Evolutionary conservation across 1,284 basidiomycete species (phyloP), one percentile per base, ranked within the genome.

Genomic region (Trichosporon sp.): DNA sequence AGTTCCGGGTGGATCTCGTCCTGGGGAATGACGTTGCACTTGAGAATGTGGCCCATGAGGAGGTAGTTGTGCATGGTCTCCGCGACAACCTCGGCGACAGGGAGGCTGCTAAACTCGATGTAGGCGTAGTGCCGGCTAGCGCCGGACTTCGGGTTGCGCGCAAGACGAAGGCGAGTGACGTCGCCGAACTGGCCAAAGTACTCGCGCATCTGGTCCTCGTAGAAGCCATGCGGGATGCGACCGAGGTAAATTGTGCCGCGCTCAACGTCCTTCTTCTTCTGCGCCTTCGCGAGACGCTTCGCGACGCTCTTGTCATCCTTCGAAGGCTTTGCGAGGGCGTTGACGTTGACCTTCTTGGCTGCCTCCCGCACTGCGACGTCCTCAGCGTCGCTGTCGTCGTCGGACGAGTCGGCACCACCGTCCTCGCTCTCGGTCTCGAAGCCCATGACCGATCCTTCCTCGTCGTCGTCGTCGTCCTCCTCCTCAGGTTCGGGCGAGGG

Each of bases 41-140:
- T 87, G 57, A 99, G 84, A 69, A 99, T 88, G 73, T 96, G 92
- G 3, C 95, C 95, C 84, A 91, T 87, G 70, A 99, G 84, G 31
- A 99, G 86, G 80, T 98, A 99, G 82, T 98, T 98, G 85, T 99
- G 87, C 95, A 99, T 98, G 54, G 96, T 99, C 75, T 99, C 96
- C 6, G 91, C 89, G 10, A 98, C 96, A 68, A 99, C 97, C 75
- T 92, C 82, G 0, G 95, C 95, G 49, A 99, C 95, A 1, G 90
- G 86, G 14, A 86, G 84, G 36, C 92, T 93, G 64, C 89, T 87
- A 78, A 99, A 96, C 81, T 99, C 95, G 74, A 99, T 85, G 82
- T 97, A 99, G 2, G 87, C 95, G 79, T 97, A 99, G 81, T 98
- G 95, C 80, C 96, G 97, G 33, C 94, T 94, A 62, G 86, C 86